Evolutionary conservation across 2,329 filamentous ascomycete genomes (phyloP), one percentile per base, ranked within the genome.

Genomic region (Tympanopsis confertula): DNA sequence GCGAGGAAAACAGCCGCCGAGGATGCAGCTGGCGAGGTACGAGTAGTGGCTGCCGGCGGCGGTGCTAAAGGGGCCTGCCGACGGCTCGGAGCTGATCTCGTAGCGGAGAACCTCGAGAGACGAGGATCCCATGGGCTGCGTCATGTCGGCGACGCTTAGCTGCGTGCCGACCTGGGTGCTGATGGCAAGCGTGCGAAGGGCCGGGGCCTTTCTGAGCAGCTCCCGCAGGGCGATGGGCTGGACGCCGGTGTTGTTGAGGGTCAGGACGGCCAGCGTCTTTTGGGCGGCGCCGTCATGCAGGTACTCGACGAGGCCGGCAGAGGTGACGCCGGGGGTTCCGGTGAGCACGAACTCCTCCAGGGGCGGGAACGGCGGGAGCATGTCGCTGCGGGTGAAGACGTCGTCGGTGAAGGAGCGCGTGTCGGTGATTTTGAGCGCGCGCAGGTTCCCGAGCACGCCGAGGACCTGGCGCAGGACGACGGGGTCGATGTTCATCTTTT

Each of bases 1-100:
- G 24, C 71, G 73, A 1, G 87, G 86, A 5, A 96, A 69, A 5
- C 76, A 73, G 43, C 81, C 82, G 13, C 77, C 72, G 42, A 91
- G 74, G 20, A 96, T 73, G 0, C 86, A 94, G n/a, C 74, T 74
- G 19, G 86, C 79, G 15, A 96, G 74, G 57, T 94, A 94, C 42
- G 76, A 74, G 58, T 95, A 94, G 62, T 94, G 93, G 14, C 70
- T 71, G 7, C 65, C 58, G 1, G 70, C 70, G 18, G 70, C 62
- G 42, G 59, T 66, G 5, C 66, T 61, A 42, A 75, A 82, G 10
- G 78, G 68, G 17, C 76, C 73, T 1, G 73, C 62, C 3, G 65
- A 56, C 0, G 73, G 61, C 7, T 65, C 65, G 3, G 76, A 69
- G 10, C 75, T 81, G 53, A 96, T 84, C 58, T 95, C 89, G 53